Base-by-base conservation (phyloP, 345 rosid species). In the Salix dunnii region DNA sequence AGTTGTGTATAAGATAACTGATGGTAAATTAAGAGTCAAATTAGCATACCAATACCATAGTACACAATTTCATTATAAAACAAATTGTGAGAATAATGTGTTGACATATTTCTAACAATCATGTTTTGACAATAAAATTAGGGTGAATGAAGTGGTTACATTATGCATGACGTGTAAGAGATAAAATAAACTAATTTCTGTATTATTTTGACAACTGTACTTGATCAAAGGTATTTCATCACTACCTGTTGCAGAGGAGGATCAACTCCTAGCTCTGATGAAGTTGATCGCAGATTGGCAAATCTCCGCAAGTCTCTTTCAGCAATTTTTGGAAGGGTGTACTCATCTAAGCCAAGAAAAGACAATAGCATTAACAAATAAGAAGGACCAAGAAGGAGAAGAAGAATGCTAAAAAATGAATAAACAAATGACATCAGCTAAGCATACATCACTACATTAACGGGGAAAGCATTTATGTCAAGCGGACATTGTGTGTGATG, bases 261-360 rank as follows among this genome's bases (percentile, higher is more conserved):
- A 36, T 85, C 83, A 78, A 84, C 82, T 73, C 86, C 98, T 46
- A 88, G 76, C 40, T 76, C 82, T 49, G 80, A 73, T 61, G 91
- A 86, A 71, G 85, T 68, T 13, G 81, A 85, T 33, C 91, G 91
- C 83, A 90, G 79, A 83, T 83, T 86, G 78, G 90, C 90, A 73
- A 88, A 92, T 77, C 90, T 87, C 63, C 94, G 82, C 74, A 96
- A 72, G 73, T 87, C 90, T 85, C 97, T 88, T 85, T 96, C 98
- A 73, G 96, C 99, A 83, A 93, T 86, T 89, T 89, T 96, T 21
- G 98, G 92, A 79, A 96, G 96, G 78, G 92, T 82, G 81, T 91
- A 93, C 79, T 93, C 97, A 82, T 96, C 99, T 93, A 84, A 73
- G 20, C 60, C 67, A 79, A 25, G 28, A 73, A 16, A 53, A 17